These are phyloP conservation scores for Chimonanthus salicifolius DNA, from an alignment of 164 flowering plant genomes.

Conservation along the genomic window DNA sequence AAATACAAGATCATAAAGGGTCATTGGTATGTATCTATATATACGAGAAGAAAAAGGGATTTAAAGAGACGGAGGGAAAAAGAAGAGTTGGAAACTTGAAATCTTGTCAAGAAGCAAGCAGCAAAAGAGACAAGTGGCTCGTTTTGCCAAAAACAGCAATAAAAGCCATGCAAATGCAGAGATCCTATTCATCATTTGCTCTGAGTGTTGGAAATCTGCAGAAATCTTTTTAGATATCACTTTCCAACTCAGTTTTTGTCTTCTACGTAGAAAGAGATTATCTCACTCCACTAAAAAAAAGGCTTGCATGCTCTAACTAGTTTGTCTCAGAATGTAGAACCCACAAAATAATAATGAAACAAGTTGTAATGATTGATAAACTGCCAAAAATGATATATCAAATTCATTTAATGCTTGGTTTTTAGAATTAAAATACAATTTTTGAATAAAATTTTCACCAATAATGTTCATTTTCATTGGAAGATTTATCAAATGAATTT, in stretches of 20 bases:
- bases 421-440: too few species aligned
- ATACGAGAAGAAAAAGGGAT: not conserved
- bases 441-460: too few species aligned
- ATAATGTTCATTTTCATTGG: too few species aligned
- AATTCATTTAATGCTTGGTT: too few species aligned
- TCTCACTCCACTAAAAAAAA: too few species aligned
- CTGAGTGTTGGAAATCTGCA: not conserved
- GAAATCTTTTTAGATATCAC: not conserved
- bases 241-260: not conserved
- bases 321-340: too few species aligned
- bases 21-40: not conserved
- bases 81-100: constrained; percentile 7
- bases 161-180: not conserved
- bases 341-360: too few species aligned
- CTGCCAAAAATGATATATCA: too few species aligned
- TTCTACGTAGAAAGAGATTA: too few species aligned
- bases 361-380: too few species aligned
- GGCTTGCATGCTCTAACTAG: too few species aligned
- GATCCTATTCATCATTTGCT: not conserved
- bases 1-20: not conserved
- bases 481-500: too few species aligned
- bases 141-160: not conserved
- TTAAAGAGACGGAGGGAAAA: not conserved
- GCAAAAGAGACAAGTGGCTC: constrained; percentile 13
- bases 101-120: constrained; percentile 7